phyloP scores from a whole-genome alignment of 2,329 filamentous ascomycete genomes.

The Xylaria arbuscula region DNA sequence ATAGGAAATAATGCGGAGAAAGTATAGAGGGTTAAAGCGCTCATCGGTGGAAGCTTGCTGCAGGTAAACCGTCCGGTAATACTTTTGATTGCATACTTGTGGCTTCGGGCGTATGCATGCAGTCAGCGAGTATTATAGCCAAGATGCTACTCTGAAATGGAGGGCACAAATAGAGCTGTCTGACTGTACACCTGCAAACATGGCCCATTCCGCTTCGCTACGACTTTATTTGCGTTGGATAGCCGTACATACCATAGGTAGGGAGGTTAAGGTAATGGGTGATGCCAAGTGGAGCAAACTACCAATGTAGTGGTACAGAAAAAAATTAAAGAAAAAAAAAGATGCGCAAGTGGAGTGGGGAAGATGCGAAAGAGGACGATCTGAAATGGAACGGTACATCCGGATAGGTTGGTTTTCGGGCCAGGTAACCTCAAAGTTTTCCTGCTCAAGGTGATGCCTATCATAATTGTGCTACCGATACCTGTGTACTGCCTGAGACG shows the following conservation, averaged over 20 bases:
- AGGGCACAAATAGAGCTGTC: slow-evolving; percentile 9
- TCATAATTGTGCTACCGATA: slow-evolving; percentile 22
- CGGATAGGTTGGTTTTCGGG: slow-evolving; percentile 4
- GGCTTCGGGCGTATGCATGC: slow-evolving; percentile 27
- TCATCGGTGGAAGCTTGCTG: slow-evolving; percentile 19
- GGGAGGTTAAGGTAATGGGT: slow-evolving; percentile 9
- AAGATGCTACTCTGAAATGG: background rate
- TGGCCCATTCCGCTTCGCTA: slow-evolving; percentile 17
- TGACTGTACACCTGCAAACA: slow-evolving; percentile 8
- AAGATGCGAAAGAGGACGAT: background rate
- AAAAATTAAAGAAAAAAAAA: slow-evolving; percentile 10
- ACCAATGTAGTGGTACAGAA: background rate
- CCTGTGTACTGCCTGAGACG: background rate
- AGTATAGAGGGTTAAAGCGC: slow-evolving; percentile 21
- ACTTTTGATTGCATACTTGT: slow-evolving; percentile 18
- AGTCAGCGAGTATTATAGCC: slow-evolving; percentile 37
- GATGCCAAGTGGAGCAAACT: slow-evolving; percentile 25
- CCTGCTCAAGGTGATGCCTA: slow-evolving; percentile 25
- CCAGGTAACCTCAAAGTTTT: slow-evolving; percentile 11
- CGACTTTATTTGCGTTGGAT: background rate
- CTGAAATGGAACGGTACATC: background rate
- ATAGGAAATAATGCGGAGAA: background rate
- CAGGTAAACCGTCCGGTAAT: slow-evolving; percentile 24
- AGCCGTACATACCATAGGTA: too few species aligned
- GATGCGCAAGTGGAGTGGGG: slow-evolving; percentile 8